phyloP scores from a whole-genome alignment of 23 red algal genomes.

The Gracilaria domingensis region DNA sequence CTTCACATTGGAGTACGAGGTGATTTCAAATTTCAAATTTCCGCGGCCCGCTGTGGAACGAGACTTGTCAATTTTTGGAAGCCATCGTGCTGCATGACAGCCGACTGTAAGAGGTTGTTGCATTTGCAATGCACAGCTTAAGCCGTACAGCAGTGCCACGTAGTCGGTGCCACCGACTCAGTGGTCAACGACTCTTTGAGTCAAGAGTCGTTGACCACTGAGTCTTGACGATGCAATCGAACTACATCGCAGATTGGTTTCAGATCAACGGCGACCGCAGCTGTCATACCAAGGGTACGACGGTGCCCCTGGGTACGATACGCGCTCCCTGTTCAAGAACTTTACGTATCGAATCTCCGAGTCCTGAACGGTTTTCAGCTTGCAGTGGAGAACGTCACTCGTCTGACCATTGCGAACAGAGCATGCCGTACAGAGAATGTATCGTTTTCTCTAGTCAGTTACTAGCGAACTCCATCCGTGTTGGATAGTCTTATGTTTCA shows the following conservation, averaged over 20 bases:
- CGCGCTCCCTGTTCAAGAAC: background rate
- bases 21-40: conserved; percentile 22
- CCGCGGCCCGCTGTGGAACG: background rate
- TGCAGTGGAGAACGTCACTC: background rate
- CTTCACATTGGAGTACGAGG: conserved; percentile 1
- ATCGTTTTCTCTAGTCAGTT: background rate
- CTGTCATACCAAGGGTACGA: too few relatives aligned
- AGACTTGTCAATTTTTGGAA: background rate
- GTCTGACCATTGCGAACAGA: background rate
- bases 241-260: too few relatives aligned
- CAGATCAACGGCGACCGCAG: too few relatives aligned
- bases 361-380: too few relatives aligned
- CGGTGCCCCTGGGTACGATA: too few relatives aligned
- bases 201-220: too few relatives aligned
- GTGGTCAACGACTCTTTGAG: too few relatives aligned
- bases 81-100: background rate
- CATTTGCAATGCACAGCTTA: background rate
- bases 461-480: background rate
- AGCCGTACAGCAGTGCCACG: background rate
- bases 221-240: too few relatives aligned
- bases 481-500: background rate
- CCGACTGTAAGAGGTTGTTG: background rate
- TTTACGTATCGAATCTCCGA: too few relatives aligned
- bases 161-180: too few relatives aligned
- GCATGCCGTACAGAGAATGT: background rate